Evolutionary conservation across 2,329 filamentous ascomycete genomes (phyloP).

Genomic region (Sporothrix schenckii): DNA sequence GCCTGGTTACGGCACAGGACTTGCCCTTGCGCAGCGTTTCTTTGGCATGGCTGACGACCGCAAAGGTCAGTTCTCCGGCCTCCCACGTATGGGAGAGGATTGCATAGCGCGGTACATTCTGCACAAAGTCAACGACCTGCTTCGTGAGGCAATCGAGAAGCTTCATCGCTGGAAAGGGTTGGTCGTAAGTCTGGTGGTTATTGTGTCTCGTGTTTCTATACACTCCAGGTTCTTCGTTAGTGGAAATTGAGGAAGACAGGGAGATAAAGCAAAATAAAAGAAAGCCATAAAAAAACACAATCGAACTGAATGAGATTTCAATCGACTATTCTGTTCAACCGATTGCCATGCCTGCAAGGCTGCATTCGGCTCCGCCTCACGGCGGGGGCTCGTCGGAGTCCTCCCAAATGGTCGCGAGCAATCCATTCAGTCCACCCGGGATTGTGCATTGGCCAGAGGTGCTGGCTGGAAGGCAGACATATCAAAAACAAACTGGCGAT

Average conservation of each 20-base stretch:
- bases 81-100: constrained; percentile 38
- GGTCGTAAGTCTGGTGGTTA: not conserved
- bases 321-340: not conserved
- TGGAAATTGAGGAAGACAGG: not conserved
- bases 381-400: not conserved
- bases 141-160: constrained; percentile 36
- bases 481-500: not conserved
- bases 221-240: not conserved
- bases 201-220: not conserved
- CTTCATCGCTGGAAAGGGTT: constrained; percentile 29
- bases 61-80: constrained; percentile 24
- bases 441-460: too few relatives aligned
- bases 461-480: too few relatives aligned
- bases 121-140: constrained; percentile 34
- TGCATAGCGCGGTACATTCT: constrained; percentile 31
- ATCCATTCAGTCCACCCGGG: not conserved
- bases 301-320: not conserved
- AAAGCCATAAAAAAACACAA: not conserved
- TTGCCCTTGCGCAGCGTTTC: constrained; percentile 8
- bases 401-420: not conserved
- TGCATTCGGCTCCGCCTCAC: constrained; percentile 1
- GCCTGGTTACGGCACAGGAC: not conserved
- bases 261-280: not conserved
- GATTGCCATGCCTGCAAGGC: not conserved
- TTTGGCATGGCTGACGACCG: not conserved